phyloP scores from a whole-genome alignment of 225 moss, liverwort and hornwort genomes.

The Thuidium tamariscinum region DNA sequence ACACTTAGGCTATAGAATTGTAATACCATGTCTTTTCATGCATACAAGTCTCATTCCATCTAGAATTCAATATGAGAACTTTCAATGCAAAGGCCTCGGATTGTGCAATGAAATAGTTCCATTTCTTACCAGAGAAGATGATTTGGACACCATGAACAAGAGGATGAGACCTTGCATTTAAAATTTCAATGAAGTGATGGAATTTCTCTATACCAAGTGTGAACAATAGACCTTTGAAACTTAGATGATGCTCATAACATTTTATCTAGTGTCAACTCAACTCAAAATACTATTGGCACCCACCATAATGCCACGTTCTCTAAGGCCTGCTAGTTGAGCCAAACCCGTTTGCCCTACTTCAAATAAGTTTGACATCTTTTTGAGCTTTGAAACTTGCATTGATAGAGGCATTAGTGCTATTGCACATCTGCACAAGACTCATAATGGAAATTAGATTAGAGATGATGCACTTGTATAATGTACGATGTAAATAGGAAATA shows the following conservation, averaged over 20 bases:
- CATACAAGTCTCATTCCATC: not conserved
- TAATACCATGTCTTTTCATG: not conserved
- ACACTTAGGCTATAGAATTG: not conserved
- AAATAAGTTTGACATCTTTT: conserved; percentile 1
- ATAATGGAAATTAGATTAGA: not conserved
- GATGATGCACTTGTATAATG: not conserved
- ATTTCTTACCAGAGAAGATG: not conserved
- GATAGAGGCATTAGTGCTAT: not conserved
- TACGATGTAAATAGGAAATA: not conserved
- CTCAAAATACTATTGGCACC: not conserved
- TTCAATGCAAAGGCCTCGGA: not conserved
- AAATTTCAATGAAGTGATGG: conserved; percentile 5
- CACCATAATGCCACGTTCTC: conserved; percentile 26
- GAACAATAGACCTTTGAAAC: not conserved
- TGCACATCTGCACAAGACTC: not conserved
- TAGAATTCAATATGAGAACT: not conserved
- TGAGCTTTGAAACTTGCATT: not conserved
- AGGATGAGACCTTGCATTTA: not conserved
- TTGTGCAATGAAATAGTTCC: not conserved
- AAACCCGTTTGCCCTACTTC: conserved; percentile 22
- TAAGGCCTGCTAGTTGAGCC: conserved; percentile 34
- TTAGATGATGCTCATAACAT: not conserved
- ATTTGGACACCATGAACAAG: not conserved
- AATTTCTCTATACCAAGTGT: not conserved
- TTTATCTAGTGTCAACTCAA: conserved; percentile 1